These are phyloP conservation scores for Gilbertella persicaria DNA, from an alignment of 371 early-diverging fungal species.

Conservation along the genomic window DNA sequence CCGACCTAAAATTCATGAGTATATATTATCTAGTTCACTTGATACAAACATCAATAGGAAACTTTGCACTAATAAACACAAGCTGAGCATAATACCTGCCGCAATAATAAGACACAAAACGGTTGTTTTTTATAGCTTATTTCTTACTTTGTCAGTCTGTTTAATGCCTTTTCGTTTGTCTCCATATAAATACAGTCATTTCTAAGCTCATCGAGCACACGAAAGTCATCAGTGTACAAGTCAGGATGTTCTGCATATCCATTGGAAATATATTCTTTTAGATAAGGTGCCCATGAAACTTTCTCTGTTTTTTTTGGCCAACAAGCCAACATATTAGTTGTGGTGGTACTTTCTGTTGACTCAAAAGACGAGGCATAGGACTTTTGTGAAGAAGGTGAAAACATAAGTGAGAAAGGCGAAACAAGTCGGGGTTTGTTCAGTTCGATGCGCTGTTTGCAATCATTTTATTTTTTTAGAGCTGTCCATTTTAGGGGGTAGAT, in stretches of 20 bases:
- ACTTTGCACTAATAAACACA: conserved; percentile 79
- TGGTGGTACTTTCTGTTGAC: conserved; percentile 2
- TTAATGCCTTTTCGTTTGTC: conserved; percentile 67
- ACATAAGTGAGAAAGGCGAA: too few species aligned
- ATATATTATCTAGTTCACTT: conserved; percentile 2
- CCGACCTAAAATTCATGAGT: conserved; percentile 49
- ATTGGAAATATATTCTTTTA: conserved; percentile 72
- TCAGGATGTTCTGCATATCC: conserved; percentile 87
- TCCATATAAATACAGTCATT: conserved; percentile 74
- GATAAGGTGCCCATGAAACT: conserved; percentile 54
- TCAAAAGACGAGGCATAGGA: not conserved
- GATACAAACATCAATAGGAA: conserved; percentile 79
- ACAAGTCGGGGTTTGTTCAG: too few species aligned
- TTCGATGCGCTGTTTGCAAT: too few species aligned
- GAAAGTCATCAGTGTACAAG: conserved; percentile 83
- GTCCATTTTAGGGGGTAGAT: too few species aligned
- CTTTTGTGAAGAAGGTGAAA: conserved; percentile 6
- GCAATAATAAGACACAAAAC: not conserved
- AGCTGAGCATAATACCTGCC: conserved; percentile 83
- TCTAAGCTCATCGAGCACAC: conserved; percentile 76
- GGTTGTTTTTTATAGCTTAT: not conserved
- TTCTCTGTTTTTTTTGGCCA: conserved; percentile 58
- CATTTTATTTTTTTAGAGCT: too few species aligned
- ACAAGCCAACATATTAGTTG: conserved; percentile 57
- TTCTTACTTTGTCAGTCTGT: conserved; percentile 67